Evolutionary conservation across 345 rosid species (phyloP), one percentile per base, ranked within the genome.

Genomic region (Durio zibethinus): DNA sequence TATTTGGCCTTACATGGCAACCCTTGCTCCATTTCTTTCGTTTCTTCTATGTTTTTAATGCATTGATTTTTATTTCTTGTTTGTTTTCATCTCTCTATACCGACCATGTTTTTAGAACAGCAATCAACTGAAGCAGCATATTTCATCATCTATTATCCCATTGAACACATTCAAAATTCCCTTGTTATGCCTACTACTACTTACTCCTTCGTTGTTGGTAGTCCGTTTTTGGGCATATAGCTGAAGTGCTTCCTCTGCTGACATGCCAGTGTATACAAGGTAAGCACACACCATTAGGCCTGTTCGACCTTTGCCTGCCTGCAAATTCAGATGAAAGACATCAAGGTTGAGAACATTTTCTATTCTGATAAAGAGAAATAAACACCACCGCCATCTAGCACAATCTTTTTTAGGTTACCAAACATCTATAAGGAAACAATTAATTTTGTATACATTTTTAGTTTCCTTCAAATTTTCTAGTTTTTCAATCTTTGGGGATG

Each of bases 281-380:
- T 91, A 95, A 7, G 92, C 87, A 57, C 96, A 88, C 12, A 91
- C 96, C 99, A 93, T 95, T 73, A 93, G 66, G 10, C 98, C 99
- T 57, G 99, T 95, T 74, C 98, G 86, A 43, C 99, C 99, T 85
- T 95, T 93, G 53, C 99, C 99, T 56, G 99, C 98, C 99, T 95
- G 87, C 79, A 79, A 79, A 77, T 48, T 67, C 78, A 77, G 75
- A 16, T 42, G 45, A 66, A 52, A 74, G 57, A 56, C 67, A 59
- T 59, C 14, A 2, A 42, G 72, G 33, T 43, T 20, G 66, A 59
- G 23, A 65, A 38, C 42, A 59, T 27, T 5, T 72, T 38, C 9
- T 14, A 40, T 42, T 14, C 16, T 10, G 47, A 23, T 2, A 20
- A 29, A 54, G n/a, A 67, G 54, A n/a, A 15, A 33, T 33, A 16